Evolutionary conservation across 2,329 filamentous ascomycete genomes (phyloP), one percentile per base, ranked within the genome.

Genomic region (Macrophomina phaseolina): DNA sequence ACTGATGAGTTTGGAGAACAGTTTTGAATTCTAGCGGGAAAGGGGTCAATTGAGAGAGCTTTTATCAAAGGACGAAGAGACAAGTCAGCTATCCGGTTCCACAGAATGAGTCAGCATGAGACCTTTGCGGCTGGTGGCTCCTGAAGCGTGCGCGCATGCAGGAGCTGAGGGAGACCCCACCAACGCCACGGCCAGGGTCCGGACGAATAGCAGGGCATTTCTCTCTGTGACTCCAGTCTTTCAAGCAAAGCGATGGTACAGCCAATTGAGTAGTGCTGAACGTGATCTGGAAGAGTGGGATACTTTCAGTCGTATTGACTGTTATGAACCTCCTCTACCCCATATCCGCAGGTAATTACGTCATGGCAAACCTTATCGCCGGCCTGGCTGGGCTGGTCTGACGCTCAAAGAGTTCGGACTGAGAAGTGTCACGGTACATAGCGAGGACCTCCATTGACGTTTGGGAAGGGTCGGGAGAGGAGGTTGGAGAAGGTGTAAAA

Each of bases 71-170:
- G 36, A 34, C n/a, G 38, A 36, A n/a, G 40, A 56, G 45, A 58
- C n/a, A 28, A 12, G 32, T 45, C 48, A 32, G 28, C 8, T 49
- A 5, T 65, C 40, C 8, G 8, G 58, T 62, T 51, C 30, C 30
- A 62, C 58, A 38, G 30, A 32, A 18, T 51, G 45, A 62, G 58
- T 28, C 28, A 12, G n/a, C 28, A 45, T 45, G 40, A 36, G 30
- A 28, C 23, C n/a, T 23, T n/a, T 32, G 58, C 58, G n/a, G 30
- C 58, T n/a, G 40, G 34, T 28, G 40, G 40, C 45, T 62, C 58
- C n/a, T 18, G 30, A 62, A 62, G 30, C 58, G 32, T 38, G 45
- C 32, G 16, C 3, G 45, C 58, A 62, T 49, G 58, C 42, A 62
- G 32, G 45, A 62, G 58, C 45, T 62, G 58, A 62, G 42, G 11